Conservation (phyloP, 2,329 filamentous ascomycete species). For the Colletotrichum spinosum region DNA sequence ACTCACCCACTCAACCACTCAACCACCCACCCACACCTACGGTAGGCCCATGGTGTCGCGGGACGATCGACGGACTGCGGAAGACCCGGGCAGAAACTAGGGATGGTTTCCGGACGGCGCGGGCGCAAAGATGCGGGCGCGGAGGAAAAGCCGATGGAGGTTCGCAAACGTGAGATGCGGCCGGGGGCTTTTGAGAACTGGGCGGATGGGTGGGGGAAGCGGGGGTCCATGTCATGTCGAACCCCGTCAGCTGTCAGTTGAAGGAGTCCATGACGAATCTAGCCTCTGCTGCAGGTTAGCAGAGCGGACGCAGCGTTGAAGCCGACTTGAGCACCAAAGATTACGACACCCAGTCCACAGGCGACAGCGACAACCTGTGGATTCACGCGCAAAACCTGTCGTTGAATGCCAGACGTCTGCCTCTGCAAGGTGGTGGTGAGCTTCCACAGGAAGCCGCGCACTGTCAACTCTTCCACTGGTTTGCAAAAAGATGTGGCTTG, state of each 20-base stretch:
- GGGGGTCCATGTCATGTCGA: conserved; percentile 1
- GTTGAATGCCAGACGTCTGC: too few species aligned
- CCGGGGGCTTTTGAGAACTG: background rate
- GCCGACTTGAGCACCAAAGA: too few species aligned
- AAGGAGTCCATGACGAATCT: background rate
- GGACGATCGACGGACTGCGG: conserved; percentile 8
- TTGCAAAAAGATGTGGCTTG: conserved; percentile 1
- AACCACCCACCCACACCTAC: too few species aligned
- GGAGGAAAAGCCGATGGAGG: conserved; percentile 21
- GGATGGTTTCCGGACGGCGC: conserved; percentile 20
- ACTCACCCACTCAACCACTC: background rate
- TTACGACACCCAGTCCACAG: too few species aligned
- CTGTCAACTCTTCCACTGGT: conserved; percentile 8
- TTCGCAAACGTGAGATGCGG: conserved; percentile 6
- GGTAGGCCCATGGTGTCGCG: background rate
- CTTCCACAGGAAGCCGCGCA: too few species aligned
- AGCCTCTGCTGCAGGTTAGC: too few species aligned
- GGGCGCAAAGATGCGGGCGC: conserved; percentile 33
- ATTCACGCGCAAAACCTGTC: too few species aligned
- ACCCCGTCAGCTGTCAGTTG: conserved; percentile 13
- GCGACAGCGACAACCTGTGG: too few species aligned
- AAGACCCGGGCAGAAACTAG: conserved; percentile 4
- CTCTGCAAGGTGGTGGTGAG: too few species aligned
- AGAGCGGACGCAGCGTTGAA: too few species aligned
- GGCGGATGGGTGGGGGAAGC: conserved; percentile 6